Conservation (phyloP, 192 early-diverging fungal genomes). For the Linnemannia zychae region DNA sequence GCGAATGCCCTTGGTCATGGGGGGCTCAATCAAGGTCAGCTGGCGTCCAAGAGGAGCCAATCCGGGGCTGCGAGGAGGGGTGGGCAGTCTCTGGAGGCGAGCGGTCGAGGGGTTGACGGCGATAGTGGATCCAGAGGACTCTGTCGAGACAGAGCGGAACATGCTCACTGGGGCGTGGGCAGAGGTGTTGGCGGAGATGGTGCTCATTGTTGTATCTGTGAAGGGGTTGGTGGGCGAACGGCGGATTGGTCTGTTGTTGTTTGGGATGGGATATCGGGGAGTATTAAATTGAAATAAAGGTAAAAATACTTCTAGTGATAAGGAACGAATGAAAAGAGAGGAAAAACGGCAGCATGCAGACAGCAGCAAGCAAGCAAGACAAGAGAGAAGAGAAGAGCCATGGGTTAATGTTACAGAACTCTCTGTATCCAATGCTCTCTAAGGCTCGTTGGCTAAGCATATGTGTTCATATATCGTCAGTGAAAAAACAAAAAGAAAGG, state of each 20-base stretch:
- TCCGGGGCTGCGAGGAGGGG: constrained; percentile 52
- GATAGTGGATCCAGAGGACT: constrained; percentile 23
- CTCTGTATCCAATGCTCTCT: not conserved
- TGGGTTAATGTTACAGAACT: constrained; percentile 3
- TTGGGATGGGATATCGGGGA: not conserved
- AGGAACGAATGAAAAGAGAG: not conserved
- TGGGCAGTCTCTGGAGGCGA: constrained; percentile 52
- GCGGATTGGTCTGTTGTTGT: not conserved
- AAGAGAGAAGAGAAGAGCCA: not conserved
- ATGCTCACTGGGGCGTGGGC: constrained; percentile 47
- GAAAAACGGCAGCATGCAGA: not conserved
- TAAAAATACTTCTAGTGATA: not conserved
- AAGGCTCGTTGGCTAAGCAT: not conserved
- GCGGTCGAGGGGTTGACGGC: constrained; percentile 52
- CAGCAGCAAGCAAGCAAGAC: not conserved
- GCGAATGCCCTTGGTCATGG: constrained; percentile 68
- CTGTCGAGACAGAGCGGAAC: constrained; percentile 50
- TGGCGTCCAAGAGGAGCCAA: constrained; percentile 68
- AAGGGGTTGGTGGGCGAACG: not conserved
- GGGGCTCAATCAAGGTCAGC: constrained; percentile 73
- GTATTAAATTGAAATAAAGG: constrained; percentile 3
- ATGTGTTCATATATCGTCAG: not conserved
- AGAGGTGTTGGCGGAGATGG: constrained; percentile 34
- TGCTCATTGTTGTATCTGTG: constrained; percentile 42
- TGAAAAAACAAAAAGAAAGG: not conserved